A percentile compares a stretch with the other conserved stretches of the same genome.
These are phyloP conservation scores for Xylariaceae sp. DNA, from an alignment of 2,329 filamentous ascomycete genomes.

Conservation along the genomic window DNA sequence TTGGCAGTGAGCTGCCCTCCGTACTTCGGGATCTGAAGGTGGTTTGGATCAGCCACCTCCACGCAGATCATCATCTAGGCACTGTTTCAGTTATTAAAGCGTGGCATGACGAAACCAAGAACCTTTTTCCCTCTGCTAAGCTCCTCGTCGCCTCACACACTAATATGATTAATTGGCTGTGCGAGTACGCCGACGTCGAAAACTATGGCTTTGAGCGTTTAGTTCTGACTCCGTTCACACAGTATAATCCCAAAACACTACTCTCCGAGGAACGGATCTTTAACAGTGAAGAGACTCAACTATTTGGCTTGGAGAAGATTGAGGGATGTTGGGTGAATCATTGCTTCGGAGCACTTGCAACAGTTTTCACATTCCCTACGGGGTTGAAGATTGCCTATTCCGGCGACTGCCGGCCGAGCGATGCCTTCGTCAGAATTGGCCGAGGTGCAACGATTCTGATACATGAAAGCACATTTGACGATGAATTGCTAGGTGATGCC, in stretches of 20 bases:
- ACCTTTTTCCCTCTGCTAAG: constrained; percentile 42
- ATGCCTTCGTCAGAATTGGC: constrained; percentile 72
- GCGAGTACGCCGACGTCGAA: constrained; percentile 80
- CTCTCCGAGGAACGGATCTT: constrained; percentile 40
- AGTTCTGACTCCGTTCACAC: constrained; percentile 21
- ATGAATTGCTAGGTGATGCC: constrained; percentile 80
- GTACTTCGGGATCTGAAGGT: constrained; percentile 78
- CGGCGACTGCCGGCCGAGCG: constrained; percentile 86
- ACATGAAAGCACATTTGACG: constrained; percentile 96
- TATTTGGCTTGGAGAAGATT: constrained; percentile 69
- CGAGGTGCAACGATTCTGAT: constrained; percentile 80
- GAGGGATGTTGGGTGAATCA: constrained; percentile 74
- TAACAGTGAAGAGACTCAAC: constrained; percentile 49
- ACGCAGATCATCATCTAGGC: constrained; percentile 95
- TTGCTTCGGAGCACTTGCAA: constrained; percentile 78
- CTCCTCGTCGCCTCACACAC: constrained; percentile 72
- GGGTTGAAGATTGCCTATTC: constrained; percentile 91
- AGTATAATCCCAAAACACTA: neutral
- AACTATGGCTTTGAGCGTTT: constrained; percentile 71
- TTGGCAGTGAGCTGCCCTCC: constrained; percentile 68
- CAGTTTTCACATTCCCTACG: constrained; percentile 76
- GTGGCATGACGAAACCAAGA: constrained; percentile 68
- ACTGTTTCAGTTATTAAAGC: constrained; percentile 80
- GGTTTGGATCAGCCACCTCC: constrained; percentile 93
- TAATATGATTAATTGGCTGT: constrained; percentile 76